Evolutionary conservation across 2,329 filamentous ascomycete genomes (phyloP).

Genomic region (Trichoderma aggressivum): DNA sequence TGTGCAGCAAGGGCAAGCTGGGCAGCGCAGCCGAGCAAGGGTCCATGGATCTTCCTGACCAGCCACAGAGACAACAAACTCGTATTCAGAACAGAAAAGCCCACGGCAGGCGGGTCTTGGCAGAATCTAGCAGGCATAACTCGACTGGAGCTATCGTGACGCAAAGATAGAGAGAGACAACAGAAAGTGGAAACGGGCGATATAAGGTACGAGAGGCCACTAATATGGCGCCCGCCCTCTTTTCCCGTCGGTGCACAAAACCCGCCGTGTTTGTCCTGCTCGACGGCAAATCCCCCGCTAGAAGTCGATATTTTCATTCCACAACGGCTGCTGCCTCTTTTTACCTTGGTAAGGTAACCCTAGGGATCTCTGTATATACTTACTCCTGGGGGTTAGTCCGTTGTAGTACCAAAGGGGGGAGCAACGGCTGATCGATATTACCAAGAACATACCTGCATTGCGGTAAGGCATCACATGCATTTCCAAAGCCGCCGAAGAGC

Average conservation of each 20-base stretch:
- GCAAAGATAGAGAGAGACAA: not conserved
- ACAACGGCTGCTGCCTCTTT: not conserved
- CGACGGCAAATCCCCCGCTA: not conserved
- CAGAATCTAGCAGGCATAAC: not conserved
- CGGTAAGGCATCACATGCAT: not conserved
- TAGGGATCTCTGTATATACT: not conserved
- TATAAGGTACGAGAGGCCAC: slow-evolving; percentile 3
- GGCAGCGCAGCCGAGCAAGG: not conserved
- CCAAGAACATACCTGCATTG: not conserved
- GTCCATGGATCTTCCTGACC: not conserved
- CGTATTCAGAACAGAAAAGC: slow-evolving; percentile 3
- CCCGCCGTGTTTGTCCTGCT: not conserved
- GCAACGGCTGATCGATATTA: not conserved
- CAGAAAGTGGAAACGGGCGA: not conserved
- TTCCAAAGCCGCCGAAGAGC: not conserved
- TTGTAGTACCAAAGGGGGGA: not conserved
- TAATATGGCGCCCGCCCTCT: not conserved
- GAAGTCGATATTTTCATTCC: not conserved
- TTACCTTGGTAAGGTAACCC: not conserved
- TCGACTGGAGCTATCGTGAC: not conserved
- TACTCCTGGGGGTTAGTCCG: not conserved
- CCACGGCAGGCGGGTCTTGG: slow-evolving; percentile 4
- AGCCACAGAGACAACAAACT: not conserved
- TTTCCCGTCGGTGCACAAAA: not conserved
- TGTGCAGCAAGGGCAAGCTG: slow-evolving; percentile 7